Conservation (phyloP, 768 basidiomycete species). For the Leccinum subgranulosum region DNA sequence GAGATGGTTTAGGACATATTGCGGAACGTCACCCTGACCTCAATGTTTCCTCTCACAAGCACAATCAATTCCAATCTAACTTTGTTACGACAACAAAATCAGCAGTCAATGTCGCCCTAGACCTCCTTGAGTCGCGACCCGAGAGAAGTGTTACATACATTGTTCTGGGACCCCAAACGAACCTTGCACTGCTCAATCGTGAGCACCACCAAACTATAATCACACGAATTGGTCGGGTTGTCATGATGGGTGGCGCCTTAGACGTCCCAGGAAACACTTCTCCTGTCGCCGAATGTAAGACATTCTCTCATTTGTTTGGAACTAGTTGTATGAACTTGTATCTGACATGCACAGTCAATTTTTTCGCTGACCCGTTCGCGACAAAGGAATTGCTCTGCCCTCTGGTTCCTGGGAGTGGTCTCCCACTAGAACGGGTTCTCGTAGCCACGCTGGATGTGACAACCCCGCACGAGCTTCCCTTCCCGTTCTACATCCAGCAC, state of each 20-base stretch:
- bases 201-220: slow-evolving; percentile 50
- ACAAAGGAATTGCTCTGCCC: slow-evolving; percentile 64
- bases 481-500: slow-evolving; percentile 51
- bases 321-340: not conserved
- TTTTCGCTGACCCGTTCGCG: slow-evolving; percentile 85
- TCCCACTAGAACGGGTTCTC: slow-evolving; percentile 67
- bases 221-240: slow-evolving; percentile 64
- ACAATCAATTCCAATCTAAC: slow-evolving; percentile 35
- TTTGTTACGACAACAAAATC: slow-evolving; percentile 45
- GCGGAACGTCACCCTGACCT: slow-evolving; percentile 64
- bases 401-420: slow-evolving; percentile 32
- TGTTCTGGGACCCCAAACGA: slow-evolving; percentile 75
- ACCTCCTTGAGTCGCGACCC: slow-evolving; percentile 51
- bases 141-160: slow-evolving; percentile 64
- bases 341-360: slow-evolving; percentile 57
- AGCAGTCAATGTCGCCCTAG: slow-evolving; percentile 52
- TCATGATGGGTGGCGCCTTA: slow-evolving; percentile 92
- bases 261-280: slow-evolving; percentile 88
- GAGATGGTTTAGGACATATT: slow-evolving; percentile 69
- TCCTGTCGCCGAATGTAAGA: slow-evolving; percentile 80
- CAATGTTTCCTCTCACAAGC: slow-evolving; percentile 23
- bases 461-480: slow-evolving; percentile 73
- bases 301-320: not conserved
- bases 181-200: slow-evolving; percentile 65
- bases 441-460: slow-evolving; percentile 82